A percentile compares a stretch with the other conserved stretches of the same genome.
phyloP scores from a whole-genome alignment of 2,329 filamentous ascomycete species.

The Sporothrix curviconia region DNA sequence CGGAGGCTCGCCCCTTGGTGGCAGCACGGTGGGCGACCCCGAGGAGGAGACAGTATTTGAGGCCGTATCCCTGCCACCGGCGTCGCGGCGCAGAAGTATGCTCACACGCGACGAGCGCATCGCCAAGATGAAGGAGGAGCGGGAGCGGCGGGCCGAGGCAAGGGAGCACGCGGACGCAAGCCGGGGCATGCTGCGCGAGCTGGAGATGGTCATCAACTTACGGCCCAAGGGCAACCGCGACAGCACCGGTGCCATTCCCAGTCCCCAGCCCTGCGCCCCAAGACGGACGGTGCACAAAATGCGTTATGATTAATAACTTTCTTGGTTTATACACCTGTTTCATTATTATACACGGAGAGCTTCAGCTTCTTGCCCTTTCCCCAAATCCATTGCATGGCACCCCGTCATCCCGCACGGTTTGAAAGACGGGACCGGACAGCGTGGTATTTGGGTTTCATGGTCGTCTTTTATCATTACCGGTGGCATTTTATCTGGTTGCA shows the following conservation, averaged over 20 bases:
- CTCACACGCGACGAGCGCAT: conserved; percentile 84
- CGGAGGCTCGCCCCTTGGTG: conserved; percentile 47
- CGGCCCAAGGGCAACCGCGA: conserved; percentile 15
- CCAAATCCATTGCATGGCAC: conserved; percentile 1
- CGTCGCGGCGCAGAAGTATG: conserved; percentile 53
- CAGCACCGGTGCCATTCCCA: neutral
- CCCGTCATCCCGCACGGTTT: neutral
- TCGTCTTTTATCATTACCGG: neutral
- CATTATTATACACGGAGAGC: neutral
- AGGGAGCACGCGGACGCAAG: conserved; percentile 74
- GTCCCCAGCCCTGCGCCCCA: neutral
- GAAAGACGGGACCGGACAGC: neutral
- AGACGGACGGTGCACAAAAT: conserved; percentile 3
- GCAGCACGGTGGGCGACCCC: conserved; percentile 37
- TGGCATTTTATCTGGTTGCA: neutral
- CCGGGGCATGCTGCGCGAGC: conserved; percentile 82
- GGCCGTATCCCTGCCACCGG: conserved; percentile 68
- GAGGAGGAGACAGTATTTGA: conserved; percentile 82
- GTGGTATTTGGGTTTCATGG: neutral
- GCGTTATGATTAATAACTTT: conserved; percentile 5
- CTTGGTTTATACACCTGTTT: neutral
- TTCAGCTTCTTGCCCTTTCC: neutral
- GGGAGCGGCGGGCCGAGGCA: conserved; percentile 63
- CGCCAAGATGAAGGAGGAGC: conserved; percentile 78
- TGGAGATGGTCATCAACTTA: conserved; percentile 77